Evolutionary conservation across 1,284 basidiomycete species (phyloP), one percentile per base, ranked within the genome.

Genomic region (Farysia itapuensis): DNA sequence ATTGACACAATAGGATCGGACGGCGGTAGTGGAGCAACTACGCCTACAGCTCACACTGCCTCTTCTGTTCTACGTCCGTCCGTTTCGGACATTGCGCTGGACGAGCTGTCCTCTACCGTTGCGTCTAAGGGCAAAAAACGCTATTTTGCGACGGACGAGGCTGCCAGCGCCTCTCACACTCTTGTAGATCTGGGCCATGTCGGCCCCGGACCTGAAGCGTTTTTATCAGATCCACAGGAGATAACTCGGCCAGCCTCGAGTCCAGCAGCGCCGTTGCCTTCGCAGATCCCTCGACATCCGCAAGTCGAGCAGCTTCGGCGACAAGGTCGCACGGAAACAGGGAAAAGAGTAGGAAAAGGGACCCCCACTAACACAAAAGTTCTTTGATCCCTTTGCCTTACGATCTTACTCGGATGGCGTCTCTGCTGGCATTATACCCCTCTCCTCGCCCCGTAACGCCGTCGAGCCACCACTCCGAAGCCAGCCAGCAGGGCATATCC

Each of bases 331-430:
- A 39, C 40, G 21, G 51, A 61, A 12, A 50, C 51, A 8, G 52
- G 51, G 15, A 54, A 54, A 35, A 35, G 58, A 14, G 47, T 61
- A 4, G 58, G 58, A 21, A 61, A 61, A 28, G 58, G 58, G 15
- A 61, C 58, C 12, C 58, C 58, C 13, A 61, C 41, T 13, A 54
- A 50, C 29, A 46, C 51, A 19, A 60, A 60, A 33, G 42, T 41
- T 20, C 41, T 43, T 9, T 54, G 26, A 33, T 9, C 31, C n/a
- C n/a, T n/a, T n/a, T n/a, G n/a, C n/a, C n/a, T n/a, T n/a, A n/a
- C n/a, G n/a, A n/a, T n/a, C n/a, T n/a, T n/a, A n/a, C n/a, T n/a
- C n/a, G n/a, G n/a, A n/a, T n/a, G n/a, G n/a, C n/a, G n/a, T n/a
- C n/a, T n/a, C n/a, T n/a, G n/a, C n/a, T n/a, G n/a, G n/a, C n/a